A percentile compares a stretch with the other conserved stretches of the same genome.
These are phyloP conservation scores for Elaeis oleifera DNA, from an alignment of 202 grass and related monocot genomes.

Conservation along the genomic window DNA sequence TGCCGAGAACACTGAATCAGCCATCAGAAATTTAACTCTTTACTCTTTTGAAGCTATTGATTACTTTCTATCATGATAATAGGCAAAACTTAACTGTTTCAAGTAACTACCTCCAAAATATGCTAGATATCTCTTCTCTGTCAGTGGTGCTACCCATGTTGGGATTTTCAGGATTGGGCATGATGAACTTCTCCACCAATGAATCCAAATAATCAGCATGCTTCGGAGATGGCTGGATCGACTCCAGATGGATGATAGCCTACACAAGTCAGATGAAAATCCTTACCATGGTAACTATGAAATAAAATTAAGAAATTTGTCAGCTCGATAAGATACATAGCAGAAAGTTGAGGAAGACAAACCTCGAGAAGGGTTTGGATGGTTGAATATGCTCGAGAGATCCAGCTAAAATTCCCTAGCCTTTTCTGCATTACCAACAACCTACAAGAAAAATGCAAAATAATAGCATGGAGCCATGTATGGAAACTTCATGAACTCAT, in stretches of 20 bases:
- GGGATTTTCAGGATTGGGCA: slow-evolving; percentile 41
- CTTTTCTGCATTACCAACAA: slow-evolving; percentile 52
- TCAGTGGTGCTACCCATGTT: slow-evolving; percentile 43
- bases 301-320: slow-evolving; percentile 8
- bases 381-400: slow-evolving; percentile 41
- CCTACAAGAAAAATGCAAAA: slow-evolving; percentile 35
- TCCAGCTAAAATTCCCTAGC: slow-evolving; percentile 56
- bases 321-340: neutral
- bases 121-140: slow-evolving; percentile 89
- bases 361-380: slow-evolving; percentile 78
- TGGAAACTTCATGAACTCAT: too few relatives aligned
- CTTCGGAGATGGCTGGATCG: slow-evolving; percentile 61
- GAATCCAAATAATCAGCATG: slow-evolving; percentile 65
- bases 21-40: too few relatives aligned
- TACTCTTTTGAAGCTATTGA: too few relatives aligned
- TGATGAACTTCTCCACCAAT: slow-evolving; percentile 81
- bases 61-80: too few relatives aligned
- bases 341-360: neutral
- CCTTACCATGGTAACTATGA: neutral
- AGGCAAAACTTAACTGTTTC: too few relatives aligned
- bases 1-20: too few relatives aligned
- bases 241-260: slow-evolving; percentile 82
- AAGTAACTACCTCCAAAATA: slow-evolving; percentile 80
- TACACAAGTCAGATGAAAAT: slow-evolving; percentile 26
- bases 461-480: neutral